A percentile compares a stretch with the other conserved stretches of the same genome.
These are phyloP conservation scores for Primulina tabacum DNA, from an alignment of 257 asterid genomes.

Conservation along the genomic window DNA sequence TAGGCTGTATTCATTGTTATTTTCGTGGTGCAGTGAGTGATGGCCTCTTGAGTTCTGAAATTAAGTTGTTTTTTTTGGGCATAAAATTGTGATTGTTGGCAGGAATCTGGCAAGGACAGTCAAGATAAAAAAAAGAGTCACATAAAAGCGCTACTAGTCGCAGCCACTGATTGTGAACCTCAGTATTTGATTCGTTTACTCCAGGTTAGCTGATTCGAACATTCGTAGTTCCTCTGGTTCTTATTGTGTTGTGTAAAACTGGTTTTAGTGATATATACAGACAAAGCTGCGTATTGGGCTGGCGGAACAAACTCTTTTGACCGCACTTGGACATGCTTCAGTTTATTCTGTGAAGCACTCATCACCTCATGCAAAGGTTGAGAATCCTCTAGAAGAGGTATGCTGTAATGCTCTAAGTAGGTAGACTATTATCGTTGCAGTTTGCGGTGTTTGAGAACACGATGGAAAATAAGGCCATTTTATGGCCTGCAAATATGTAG, in stretches of 20 bases:
- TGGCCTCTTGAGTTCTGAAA: constrained; percentile 9
- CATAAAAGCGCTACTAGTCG: constrained; percentile 82
- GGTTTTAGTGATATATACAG: constrained; percentile 53
- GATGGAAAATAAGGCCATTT: neutral
- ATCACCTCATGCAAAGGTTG: constrained; percentile 48
- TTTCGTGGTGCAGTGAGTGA: constrained; percentile 18
- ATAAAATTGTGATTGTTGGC: constrained; percentile 20
- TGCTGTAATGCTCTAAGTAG: constrained; percentile 18
- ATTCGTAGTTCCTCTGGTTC: constrained; percentile 19
- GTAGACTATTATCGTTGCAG: neutral
- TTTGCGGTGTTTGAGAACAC: neutral
- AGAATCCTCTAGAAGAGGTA: constrained; percentile 77
- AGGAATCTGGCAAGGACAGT: constrained; percentile 98
- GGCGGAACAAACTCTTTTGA: constrained; percentile 87
- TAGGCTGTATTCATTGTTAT: neutral
- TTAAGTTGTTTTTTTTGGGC: constrained; percentile 18
- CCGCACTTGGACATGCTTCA: constrained; percentile 82
- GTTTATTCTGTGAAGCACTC: constrained; percentile 67
- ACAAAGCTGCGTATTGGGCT: constrained; percentile 83
- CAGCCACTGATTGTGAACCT: constrained; percentile 98
- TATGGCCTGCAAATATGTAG: no score
- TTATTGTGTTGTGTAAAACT: constrained; percentile 28
- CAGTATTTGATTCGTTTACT: constrained; percentile 90
- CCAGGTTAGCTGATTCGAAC: constrained; percentile 50
- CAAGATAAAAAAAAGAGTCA: constrained; percentile 87